phyloP scores from a whole-genome alignment of 805 yeast genomes.

The Vanderwaltozyma polyspora region DNA sequence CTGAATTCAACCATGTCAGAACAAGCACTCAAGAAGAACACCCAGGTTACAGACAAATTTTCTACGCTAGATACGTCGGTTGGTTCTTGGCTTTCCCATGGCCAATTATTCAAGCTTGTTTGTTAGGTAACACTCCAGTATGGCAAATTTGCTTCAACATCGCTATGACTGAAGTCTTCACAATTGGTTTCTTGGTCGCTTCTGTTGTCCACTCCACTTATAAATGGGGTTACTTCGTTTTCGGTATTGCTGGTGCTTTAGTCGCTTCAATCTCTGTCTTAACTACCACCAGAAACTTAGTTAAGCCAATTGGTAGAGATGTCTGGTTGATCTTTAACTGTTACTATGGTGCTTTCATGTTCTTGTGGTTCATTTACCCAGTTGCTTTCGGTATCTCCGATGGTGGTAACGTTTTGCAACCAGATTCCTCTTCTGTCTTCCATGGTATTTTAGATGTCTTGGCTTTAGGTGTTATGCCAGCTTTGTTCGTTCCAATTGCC shows the following conservation, averaged over 20 bases:
- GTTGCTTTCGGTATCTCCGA: constrained; percentile 30
- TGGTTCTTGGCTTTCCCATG: constrained; percentile 43
- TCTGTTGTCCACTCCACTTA: constrained; percentile 34
- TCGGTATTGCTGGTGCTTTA: constrained; percentile 23
- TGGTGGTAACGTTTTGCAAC: constrained; percentile 52
- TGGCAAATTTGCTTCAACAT: constrained; percentile 22
- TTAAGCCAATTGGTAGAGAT: constrained; percentile 13
- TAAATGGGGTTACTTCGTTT: constrained; percentile 42
- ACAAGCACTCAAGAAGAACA: constrained; percentile 19
- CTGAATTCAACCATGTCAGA: constrained; percentile 40
- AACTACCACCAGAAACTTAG: constrained; percentile 19
- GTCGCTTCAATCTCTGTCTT: constrained; percentile 14
- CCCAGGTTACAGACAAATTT: constrained; percentile 40
- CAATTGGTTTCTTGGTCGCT: constrained; percentile 36
- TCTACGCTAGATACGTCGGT: constrained; percentile 46
- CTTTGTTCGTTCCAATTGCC: constrained; percentile 14
- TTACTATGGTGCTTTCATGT: constrained; percentile 14
- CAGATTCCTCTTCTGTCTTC: constrained; percentile 48
- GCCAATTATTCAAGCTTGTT: constrained; percentile 31
- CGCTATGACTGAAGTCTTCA: constrained; percentile 31
- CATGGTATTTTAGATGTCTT: constrained; percentile 48
- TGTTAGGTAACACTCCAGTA: constrained; percentile 18
- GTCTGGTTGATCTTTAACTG: constrained; percentile 15
- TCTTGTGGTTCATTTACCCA: constrained; percentile 34
- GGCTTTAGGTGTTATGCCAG: constrained; percentile 28